Percentiles rank a stretch among this genome's conserved stretches.
Conservation (phyloP, 768 basidiomycete species). For the Leccinum disarticulatum region DNA sequence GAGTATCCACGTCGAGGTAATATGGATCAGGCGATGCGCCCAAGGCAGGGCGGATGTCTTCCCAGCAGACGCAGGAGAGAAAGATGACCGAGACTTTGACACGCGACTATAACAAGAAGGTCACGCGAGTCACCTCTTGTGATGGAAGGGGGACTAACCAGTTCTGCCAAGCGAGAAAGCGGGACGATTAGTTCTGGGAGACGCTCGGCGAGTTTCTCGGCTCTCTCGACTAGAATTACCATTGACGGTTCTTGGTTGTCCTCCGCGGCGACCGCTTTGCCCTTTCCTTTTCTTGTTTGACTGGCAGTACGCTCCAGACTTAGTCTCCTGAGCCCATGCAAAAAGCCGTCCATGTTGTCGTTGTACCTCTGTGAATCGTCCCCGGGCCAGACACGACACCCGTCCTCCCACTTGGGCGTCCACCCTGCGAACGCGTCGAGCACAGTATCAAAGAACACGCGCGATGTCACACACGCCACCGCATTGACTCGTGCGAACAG, state of each 20-base stretch:
- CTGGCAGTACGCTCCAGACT: conserved; percentile 24
- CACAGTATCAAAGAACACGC: conserved; percentile 64
- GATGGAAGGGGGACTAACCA: conserved; percentile 46
- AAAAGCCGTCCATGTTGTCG: conserved; percentile 64
- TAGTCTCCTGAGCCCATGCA: conserved; percentile 58
- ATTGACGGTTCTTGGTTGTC: conserved; percentile 35
- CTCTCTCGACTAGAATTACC: conserved; percentile 65
- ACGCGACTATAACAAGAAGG: conserved; percentile 47
- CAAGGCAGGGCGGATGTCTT: conserved; percentile 64
- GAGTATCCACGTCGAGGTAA: conserved; percentile 54
- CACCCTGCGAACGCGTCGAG: conserved; percentile 61
- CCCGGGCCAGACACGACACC: conserved; percentile 57
- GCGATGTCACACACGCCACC: conserved; percentile 57
- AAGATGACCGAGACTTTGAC: conserved; percentile 61
- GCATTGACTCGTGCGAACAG: conserved; percentile 52
- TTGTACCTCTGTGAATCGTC: conserved; percentile 50
- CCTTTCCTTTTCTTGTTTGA: conserved; percentile 34
- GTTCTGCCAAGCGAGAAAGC: conserved; percentile 65
- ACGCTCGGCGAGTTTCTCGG: conserved; percentile 61
- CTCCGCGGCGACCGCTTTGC: conserved; percentile 22
- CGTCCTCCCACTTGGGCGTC: conserved; percentile 57
- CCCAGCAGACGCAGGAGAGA: conserved; percentile 67
- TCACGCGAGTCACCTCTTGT: conserved; percentile 1
- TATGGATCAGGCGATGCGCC: conserved; percentile 76
- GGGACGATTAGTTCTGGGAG: conserved; percentile 70